These are phyloP conservation scores for Hebeloma cylindrosporum DNA, from an alignment of 768 basidiomycete genomes.

Conservation along the genomic window DNA sequence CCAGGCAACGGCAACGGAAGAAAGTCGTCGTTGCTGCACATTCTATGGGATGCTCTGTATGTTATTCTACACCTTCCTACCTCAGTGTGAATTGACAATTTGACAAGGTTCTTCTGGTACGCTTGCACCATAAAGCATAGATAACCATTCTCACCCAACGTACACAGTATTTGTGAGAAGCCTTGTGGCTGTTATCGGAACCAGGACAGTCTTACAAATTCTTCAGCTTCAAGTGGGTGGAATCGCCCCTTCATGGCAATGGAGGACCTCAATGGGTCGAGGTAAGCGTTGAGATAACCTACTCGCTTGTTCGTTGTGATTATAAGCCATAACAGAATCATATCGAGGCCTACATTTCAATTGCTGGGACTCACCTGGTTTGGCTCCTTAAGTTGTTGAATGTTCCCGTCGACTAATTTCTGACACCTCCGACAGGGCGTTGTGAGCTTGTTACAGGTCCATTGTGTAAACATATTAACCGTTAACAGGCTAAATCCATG, in stretches of 20 bases:
- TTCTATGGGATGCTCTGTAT: slow-evolving; percentile 82
- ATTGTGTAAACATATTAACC: too few species aligned
- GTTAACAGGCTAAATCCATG: slow-evolving; percentile 83
- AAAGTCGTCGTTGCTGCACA: slow-evolving; percentile 85
- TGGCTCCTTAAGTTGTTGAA: slow-evolving; percentile 22
- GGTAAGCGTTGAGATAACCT: slow-evolving; percentile 42
- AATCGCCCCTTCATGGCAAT: slow-evolving; percentile 75
- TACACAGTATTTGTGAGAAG: slow-evolving; percentile 84
- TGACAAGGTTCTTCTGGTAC: slow-evolving; percentile 50
- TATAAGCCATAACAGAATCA: slow-evolving; percentile 53
- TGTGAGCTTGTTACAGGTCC: too few species aligned
- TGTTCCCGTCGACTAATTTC: not conserved
- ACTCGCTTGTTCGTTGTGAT: not conserved
- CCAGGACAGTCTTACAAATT: slow-evolving; percentile 9
- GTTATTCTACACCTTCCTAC: slow-evolving; percentile 19
- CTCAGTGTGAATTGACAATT: not conserved
- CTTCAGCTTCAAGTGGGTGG: slow-evolving; percentile 99
- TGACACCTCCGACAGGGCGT: slow-evolving; percentile 75
- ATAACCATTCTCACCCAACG: not conserved
- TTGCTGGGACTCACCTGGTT: slow-evolving; percentile 87
- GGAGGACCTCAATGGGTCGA: slow-evolving; percentile 93
- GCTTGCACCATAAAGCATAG: slow-evolving; percentile 16
- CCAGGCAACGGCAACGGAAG: slow-evolving; percentile 64
- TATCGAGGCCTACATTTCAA: slow-evolving; percentile 79
- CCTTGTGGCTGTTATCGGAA: too few species aligned